Evolutionary conservation across 192 early-diverging fungal species (phyloP), one percentile per base, ranked within the genome.

Genomic region (Chytriomyces sp.): DNA sequence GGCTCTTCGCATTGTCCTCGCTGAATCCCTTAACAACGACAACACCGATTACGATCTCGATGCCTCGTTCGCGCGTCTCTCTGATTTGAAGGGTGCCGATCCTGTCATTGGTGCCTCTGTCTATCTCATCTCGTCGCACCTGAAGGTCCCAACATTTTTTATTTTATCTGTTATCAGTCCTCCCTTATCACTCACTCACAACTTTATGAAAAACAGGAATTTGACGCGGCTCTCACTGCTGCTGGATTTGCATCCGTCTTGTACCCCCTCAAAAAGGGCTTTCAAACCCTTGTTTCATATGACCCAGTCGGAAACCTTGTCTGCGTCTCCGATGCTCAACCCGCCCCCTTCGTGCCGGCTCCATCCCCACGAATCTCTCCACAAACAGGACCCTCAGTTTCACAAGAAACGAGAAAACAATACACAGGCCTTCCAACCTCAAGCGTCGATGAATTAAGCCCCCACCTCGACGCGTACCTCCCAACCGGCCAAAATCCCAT

Each of bases 231-330:
- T 9, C 61, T 75, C 4, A 16, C 73, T n/a, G 45, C 73, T 18
- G 13, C 7, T 45, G 28, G 18, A 63, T 67, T 47, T 16, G 45
- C 28, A 23, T 50, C 8, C 49, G 26, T 75, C 20, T 4, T 48
- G 45, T 50, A 74, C 50, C 26, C 53, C 1, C 6, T 61, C 35
- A 63, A 50, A 50, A 65, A 62, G 26, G 47, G 60, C 13, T 8
- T 35, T n/a, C 73, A 62, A 26, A 65, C 82, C 50, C 80, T 87
- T 63, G 70, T 81, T 64, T 86, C 84, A 53, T 87, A 84, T 45
- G 95, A 97, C 79, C 94, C 96, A 28, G 79, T 95, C 57, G 92
- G 92, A 67, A 96, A 94, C 83, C 83, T 92, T 43, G 72, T 97
- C 46, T 76, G 89, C 45, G 93, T 97, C 73, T 91, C 89, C 26